phyloP scores from a whole-genome alignment of 352 stramenopile species.

The Phytopythium chamaehyphon region DNA sequence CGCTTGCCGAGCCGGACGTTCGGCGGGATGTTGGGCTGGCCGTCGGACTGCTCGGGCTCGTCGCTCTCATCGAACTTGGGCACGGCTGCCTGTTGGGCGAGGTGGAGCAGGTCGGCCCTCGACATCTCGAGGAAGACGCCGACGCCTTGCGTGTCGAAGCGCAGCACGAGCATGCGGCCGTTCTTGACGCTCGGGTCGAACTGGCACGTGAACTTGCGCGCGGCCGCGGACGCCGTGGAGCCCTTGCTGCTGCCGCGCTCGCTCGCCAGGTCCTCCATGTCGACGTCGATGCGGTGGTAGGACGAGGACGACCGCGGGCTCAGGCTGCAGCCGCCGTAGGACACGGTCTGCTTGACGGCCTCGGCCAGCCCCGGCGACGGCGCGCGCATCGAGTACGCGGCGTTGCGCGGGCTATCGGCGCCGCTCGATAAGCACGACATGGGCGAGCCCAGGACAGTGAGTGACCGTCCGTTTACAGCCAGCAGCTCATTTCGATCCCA shows the following conservation, averaged over 20 bases:
- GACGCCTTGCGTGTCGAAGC: constrained; percentile 49
- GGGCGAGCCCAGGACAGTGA: too few relatives aligned
- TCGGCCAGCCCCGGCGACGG: constrained; percentile 11
- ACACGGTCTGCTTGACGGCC: constrained; percentile 22
- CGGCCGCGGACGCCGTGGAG: constrained; percentile 15
- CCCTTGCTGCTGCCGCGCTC: constrained; percentile 11
- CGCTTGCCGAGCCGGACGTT: neutral
- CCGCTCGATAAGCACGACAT: constrained; percentile 8
- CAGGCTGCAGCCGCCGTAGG: constrained; percentile 18
- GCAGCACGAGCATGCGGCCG: constrained; percentile 34
- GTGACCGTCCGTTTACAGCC: too few relatives aligned
- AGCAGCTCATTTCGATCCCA: too few relatives aligned
- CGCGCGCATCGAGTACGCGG: neutral
- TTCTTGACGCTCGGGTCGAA: constrained; percentile 40
- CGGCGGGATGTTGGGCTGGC: neutral
- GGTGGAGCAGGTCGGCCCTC: constrained; percentile 47
- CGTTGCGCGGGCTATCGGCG: neutral
- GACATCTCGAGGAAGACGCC: constrained; percentile 51
- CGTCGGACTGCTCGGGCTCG: constrained; percentile 3
- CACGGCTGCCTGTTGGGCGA: constrained; percentile 48
- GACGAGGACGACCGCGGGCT: constrained; percentile 12
- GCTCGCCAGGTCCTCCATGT: constrained; percentile 13
- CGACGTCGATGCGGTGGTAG: constrained; percentile 42
- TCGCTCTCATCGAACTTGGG: constrained; percentile 13
- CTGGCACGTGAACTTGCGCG: constrained; percentile 34